Percentiles rank a stretch among this genome's conserved stretches.
These are phyloP conservation scores for Kazachstania sp. DNA, from an alignment of 1,139 yeast species.

Conservation along the genomic window DNA sequence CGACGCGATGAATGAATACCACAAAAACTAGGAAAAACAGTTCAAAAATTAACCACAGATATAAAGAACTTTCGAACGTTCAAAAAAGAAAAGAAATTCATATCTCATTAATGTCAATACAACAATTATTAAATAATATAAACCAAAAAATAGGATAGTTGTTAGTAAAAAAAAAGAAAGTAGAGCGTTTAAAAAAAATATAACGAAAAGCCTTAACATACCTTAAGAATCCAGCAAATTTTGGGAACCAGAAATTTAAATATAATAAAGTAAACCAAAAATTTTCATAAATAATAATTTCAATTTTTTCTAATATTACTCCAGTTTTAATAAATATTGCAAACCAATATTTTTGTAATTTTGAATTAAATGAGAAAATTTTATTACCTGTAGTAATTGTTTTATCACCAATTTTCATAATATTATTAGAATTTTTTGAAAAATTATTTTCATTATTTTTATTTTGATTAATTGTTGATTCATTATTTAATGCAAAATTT, in stretches of 20 bases:
- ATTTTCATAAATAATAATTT: constrained; percentile 6
- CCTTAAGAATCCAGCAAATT: constrained; percentile 8
- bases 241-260: constrained; percentile 12
- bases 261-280: constrained; percentile 11
- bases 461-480: not conserved
- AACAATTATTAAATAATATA: too few species aligned
- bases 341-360: constrained; percentile 2
- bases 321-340: not conserved
- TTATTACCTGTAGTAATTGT: not conserved
- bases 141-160: not conserved
- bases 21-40: too few species aligned
- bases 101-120: too few species aligned
- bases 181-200: not conserved
- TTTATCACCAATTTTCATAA: not conserved
- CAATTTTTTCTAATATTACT: constrained; percentile 5
- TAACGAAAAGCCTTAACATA: constrained; percentile 6
- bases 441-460: not conserved
- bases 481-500: not conserved
- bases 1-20: too few species aligned
- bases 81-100: too few species aligned
- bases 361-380: constrained; percentile 2
- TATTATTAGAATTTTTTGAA: not conserved
- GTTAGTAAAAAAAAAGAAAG: not conserved
- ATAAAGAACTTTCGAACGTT: too few species aligned
- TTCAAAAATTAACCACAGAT: too few species aligned